Conservation (phyloP, 2,329 filamentous ascomycete genomes). For the Chaetothyriales sp. region DNA sequence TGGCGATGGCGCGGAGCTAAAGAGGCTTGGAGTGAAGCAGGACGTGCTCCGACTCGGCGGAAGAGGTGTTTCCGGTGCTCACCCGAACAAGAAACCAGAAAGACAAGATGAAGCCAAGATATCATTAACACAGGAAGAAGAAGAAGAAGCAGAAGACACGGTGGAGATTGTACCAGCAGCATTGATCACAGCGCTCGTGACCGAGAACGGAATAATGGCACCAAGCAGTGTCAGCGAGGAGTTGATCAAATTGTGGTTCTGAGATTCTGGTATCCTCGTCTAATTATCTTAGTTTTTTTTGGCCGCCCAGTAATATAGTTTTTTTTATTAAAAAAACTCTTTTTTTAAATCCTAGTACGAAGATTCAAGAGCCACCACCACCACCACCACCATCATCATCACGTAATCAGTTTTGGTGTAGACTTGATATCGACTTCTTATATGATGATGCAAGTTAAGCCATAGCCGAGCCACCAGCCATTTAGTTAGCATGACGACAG, state of each 20-base stretch:
- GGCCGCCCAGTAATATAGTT: no score
- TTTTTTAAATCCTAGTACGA: no score
- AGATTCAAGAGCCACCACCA: no score
- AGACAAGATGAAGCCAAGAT: not conserved
- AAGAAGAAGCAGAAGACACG: conserved; percentile 25
- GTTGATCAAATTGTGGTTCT: conserved; percentile 50
- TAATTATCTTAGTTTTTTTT: not conserved
- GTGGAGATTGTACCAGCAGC: conserved; percentile 44
- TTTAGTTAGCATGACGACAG: no score
- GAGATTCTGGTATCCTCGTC: conserved; percentile 7
- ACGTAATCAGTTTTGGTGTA: no score
- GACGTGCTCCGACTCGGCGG: conserved; percentile 45
- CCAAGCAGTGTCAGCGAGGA: conserved; percentile 54
- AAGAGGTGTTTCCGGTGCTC: conserved; percentile 35
- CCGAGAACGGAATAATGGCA: conserved; percentile 49
- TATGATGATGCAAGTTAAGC: no score
- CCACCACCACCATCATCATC: no score
- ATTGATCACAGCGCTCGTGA: conserved; percentile 51
- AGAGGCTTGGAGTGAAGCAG: conserved; percentile 58
- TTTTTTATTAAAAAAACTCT: not conserved
- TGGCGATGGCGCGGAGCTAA: conserved; percentile 12
- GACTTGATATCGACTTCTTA: no score
- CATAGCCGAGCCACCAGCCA: no score
- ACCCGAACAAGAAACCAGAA: conserved; percentile 25
- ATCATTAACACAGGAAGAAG: not conserved